Evolutionary conservation across 176 grass and related monocot genomes (phyloP).

Genomic region (Saccharum spontaneum): DNA sequence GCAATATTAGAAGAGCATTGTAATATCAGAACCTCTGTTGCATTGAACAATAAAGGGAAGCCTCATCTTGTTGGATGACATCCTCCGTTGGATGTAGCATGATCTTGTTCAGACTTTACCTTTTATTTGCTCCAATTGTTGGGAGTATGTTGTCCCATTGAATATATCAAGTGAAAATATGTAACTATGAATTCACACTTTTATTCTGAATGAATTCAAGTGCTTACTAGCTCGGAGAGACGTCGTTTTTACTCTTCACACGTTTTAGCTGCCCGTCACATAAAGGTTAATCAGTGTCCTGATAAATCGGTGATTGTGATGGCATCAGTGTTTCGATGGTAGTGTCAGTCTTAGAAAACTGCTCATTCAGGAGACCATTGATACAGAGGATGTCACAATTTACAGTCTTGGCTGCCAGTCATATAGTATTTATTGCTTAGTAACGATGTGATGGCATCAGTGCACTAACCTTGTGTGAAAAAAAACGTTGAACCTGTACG

Average conservation of each 20-base stretch:
- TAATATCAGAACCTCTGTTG: not conserved
- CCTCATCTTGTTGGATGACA: not conserved
- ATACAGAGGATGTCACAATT: too few relatives aligned
- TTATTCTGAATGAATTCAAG: not conserved
- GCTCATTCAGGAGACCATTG: too few relatives aligned
- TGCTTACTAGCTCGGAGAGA: not conserved
- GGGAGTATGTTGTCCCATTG: not conserved
- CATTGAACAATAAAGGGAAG: not conserved
- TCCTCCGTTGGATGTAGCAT: not conserved
- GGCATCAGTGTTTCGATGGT: not conserved
- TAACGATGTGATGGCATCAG: too few relatives aligned
- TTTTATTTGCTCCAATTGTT: not conserved
- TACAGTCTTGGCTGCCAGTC: too few relatives aligned
- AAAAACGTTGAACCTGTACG: too few relatives aligned
- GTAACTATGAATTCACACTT: not conserved
- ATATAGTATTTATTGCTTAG: too few relatives aligned
- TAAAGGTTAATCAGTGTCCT: not conserved
- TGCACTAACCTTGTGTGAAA: too few relatives aligned
- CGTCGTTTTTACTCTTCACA: not conserved
- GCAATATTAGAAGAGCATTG: not conserved
- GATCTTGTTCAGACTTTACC: not conserved
- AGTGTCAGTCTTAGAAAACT: too few relatives aligned
- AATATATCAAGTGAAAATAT: not conserved
- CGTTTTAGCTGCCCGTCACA: not conserved
- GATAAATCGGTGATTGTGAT: not conserved